Base-by-base conservation (phyloP, 176 grass and related monocot genomes). In the Dendrocalamus sinicus region DNA sequence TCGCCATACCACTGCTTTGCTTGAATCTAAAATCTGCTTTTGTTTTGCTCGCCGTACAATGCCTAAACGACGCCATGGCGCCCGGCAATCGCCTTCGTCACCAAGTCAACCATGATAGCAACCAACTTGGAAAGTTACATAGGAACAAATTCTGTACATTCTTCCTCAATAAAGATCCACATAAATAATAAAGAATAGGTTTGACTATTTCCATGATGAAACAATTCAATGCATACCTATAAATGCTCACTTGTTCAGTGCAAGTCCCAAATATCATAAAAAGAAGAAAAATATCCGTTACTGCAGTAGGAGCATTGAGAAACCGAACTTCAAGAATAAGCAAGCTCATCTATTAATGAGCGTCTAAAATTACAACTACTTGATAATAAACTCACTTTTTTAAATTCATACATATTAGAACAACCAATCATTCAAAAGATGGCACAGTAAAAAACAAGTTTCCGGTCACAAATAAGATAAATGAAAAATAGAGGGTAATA, bases 401-500 rank as follows among this genome's bases (percentile, higher is more conserved):
- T 22, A 69, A 68, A 50, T 50, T 1, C 9, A 46, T 22, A 40
- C 23, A 43, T 0, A 66, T 28, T 32, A 66, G 28, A 32, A 66
- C 63, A 15, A 9, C 30, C 65, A 39, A 67, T 10, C 35, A 19
- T 19, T 40, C 9, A 6, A 40, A 67, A 67, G 30, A 40, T 67
- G 2, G 13, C 8, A 67, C 16, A 16, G 6, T 3, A 28, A 17
- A 54, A 17, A 74, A 51, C 23, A 17, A 0, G 16, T 19, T 54
- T 57, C 19, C 14, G 12, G 5, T 3, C 43, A 35, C 78, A 67
- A 50, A 11, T 7, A 17, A 44, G 66, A 66, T 23, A 66, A 80
- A 80, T 1, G 55, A 70, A 82, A 60, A 71, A 69, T 15, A n/a
- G 40, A 47, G 40, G 30, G 57, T 64, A 64, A 73, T 22, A 73